Base-by-base conservation (phyloP, 164 flowering plant genomes). In the Nymphaea thermarum region DNA sequence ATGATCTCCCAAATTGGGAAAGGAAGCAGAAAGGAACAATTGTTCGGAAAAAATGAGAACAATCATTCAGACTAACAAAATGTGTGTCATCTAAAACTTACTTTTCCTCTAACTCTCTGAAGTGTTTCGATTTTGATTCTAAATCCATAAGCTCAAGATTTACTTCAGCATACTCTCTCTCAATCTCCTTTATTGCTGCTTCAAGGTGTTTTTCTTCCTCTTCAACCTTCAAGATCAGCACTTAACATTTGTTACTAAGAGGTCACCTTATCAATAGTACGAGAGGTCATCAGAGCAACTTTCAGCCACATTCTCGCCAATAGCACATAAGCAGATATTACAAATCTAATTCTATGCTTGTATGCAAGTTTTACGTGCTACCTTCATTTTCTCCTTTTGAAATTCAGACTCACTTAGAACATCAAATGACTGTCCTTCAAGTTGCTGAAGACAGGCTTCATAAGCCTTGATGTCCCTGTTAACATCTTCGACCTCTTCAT, bases 401-500 rank as follows among this genome's bases (percentile, higher is more conserved):
- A 90, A 95, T 77, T 95, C 99, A 69, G 96, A 77, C 73, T 88
- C 99, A 43, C 86, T 88, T 64, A 95, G 93, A 68, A 85, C 91
- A 80, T 82, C 83, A 25, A 71, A 81, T 47, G 95, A 53, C 78
- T 95, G 98, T 11, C 86, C 88, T 77, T 91, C 98, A 79, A 95
- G 77, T 42, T 86, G 83, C 62, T 85, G 87, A 74, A 95, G 86
- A 73, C 94, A 90, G 65, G 93, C 89, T 82, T 95, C 99, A 84
- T 95, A 95, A 5, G 96, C 96, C 81, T 90, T 81, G 60, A 90
- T 83, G 82, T 93, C 98, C 78, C 87, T 87, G 73, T 83, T 88
- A 71, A 85, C 91, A 84, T 95, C 98, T 80, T 91, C 99, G 73
- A 91, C 95, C 82, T 95, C 99, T 78, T 92, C 91, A 72, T 95